A percentile compares a stretch with the other conserved stretches of the same genome.
These are phyloP conservation scores for Tylopilus sp. DNA, from an alignment of 768 basidiomycete species.

Conservation along the genomic window DNA sequence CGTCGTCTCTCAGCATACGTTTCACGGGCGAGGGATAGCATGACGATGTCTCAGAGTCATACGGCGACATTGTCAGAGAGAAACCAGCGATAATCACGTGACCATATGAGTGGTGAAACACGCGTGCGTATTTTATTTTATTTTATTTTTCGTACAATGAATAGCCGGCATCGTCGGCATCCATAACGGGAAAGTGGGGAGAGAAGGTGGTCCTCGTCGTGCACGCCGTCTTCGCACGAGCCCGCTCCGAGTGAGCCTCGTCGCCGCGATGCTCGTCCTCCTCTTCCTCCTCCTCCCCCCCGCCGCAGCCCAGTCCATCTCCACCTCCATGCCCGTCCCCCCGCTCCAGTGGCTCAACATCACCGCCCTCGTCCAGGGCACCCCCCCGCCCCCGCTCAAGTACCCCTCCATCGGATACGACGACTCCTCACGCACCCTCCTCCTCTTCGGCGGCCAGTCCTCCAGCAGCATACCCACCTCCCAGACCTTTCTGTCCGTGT, in stretches of 20 bases:
- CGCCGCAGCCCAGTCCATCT: slow-evolving; percentile 44
- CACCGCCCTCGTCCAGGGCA: slow-evolving; percentile 50
- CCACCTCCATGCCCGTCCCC: slow-evolving; percentile 45
- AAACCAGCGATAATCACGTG: slow-evolving; percentile 4
- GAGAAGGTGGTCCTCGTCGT: slow-evolving; percentile 11
- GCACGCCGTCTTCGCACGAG: slow-evolving; percentile 15
- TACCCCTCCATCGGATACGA: slow-evolving; percentile 66
- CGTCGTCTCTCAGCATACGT: slow-evolving; percentile 35
- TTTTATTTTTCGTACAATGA: neutral
- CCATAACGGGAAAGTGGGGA: no score
- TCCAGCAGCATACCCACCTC: slow-evolving; percentile 58
- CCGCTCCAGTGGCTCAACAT: slow-evolving; percentile 67
- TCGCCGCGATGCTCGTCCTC: slow-evolving; percentile 3
- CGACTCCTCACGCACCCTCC: slow-evolving; percentile 47
- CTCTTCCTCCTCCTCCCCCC: slow-evolving; percentile 13
- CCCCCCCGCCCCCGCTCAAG: slow-evolving; percentile 58
- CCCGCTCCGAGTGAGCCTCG: slow-evolving; percentile 21
- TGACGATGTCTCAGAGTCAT: slow-evolving; percentile 1
- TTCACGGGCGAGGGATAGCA: slow-evolving; percentile 29
- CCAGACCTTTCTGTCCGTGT: slow-evolving; percentile 63
- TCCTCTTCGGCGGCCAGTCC: slow-evolving; percentile 78
- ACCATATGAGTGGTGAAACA: neutral
- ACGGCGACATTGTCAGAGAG: neutral
- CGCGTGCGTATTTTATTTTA: neutral
- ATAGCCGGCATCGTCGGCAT: slow-evolving; percentile 13